A percentile compares a stretch with the other conserved stretches of the same genome.
These are phyloP conservation scores for Rhizophagus prolifer DNA, from an alignment of 192 early-diverging fungal genomes.

Conservation along the genomic window DNA sequence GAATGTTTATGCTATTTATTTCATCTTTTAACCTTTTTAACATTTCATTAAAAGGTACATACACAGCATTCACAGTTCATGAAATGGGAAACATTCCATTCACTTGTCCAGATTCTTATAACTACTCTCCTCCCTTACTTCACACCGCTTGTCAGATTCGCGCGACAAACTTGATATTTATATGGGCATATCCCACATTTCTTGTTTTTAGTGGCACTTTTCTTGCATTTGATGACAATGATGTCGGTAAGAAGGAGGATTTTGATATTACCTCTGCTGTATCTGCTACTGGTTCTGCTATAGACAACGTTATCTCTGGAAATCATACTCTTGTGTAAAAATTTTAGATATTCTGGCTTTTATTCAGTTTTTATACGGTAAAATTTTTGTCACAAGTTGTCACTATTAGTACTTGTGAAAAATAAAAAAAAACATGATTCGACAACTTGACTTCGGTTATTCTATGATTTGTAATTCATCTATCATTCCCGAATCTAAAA, in stretches of 20 bases:
- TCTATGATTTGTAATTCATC: too few relatives aligned
- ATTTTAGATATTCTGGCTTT: too few relatives aligned
- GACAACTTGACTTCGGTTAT: too few relatives aligned
- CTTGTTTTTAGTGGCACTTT: constrained; percentile 14
- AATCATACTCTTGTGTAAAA: too few relatives aligned
- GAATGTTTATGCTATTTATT: constrained; percentile 26
- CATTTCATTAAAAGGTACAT: constrained; percentile 25
- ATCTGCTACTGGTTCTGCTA: too few relatives aligned
- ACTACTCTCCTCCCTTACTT: constrained; percentile 21
- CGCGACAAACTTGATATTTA: constrained; percentile 10
- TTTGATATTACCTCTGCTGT: too few relatives aligned
- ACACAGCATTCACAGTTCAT: constrained; percentile 20
- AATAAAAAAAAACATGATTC: too few relatives aligned
- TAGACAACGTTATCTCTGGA: too few relatives aligned
- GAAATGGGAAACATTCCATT: constrained; percentile 28
- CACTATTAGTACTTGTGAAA: too few relatives aligned
- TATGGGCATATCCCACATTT: constrained; percentile 23
- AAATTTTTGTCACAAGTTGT: too few relatives aligned
- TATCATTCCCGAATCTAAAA: too few relatives aligned
- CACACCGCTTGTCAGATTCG: constrained; percentile 21
- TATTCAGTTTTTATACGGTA: too few relatives aligned
- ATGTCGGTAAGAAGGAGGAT: background rate
- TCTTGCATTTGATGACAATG: background rate
- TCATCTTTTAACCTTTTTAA: constrained; percentile 25
- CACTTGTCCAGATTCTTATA: constrained; percentile 26